phyloP scores from a whole-genome alignment of 306 rosid genomes.

The Malus sylvestris region DNA sequence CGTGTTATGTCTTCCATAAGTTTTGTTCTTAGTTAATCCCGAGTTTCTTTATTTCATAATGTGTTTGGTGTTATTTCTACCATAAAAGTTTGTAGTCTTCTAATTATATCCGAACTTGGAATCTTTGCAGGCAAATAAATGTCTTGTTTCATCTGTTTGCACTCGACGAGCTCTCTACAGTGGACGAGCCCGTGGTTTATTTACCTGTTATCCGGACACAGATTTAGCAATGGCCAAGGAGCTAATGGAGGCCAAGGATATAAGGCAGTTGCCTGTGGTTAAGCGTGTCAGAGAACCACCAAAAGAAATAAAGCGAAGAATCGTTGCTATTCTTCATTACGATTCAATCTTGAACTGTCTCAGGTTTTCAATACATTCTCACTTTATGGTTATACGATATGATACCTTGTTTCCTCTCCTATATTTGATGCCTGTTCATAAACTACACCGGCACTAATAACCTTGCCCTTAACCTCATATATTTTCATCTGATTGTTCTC shows the following conservation, averaged over 20 bases:
- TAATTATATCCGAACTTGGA: slow-evolving; percentile 3
- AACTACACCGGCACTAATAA: neutral
- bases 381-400: neutral
- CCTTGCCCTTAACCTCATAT: neutral
- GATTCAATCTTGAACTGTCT: slow-evolving; percentile 60
- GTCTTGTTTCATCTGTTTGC: slow-evolving; percentile 75
- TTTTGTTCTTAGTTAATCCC: neutral
- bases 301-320: slow-evolving; percentile 56
- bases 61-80: neutral
- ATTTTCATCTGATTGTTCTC: neutral
- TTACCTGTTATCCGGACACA: slow-evolving; percentile 78
- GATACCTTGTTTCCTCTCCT: neutral
- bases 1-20: neutral
- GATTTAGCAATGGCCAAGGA: slow-evolving; percentile 80
- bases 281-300: slow-evolving; percentile 42
- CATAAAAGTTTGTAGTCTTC: slow-evolving; percentile 1
- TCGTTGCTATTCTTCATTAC: slow-evolving; percentile 75
- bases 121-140: slow-evolving; percentile 47
- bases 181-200: slow-evolving; percentile 70
- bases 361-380: slow-evolving; percentile 50
- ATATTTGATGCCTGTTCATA: neutral
- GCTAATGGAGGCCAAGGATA: slow-evolving; percentile 92
- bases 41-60: neutral
- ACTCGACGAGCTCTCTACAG: slow-evolving; percentile 79
- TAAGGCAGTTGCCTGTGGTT: slow-evolving; percentile 90